A percentile compares a stretch with the other conserved stretches of the same genome.
These are phyloP conservation scores for Jacaranda copaia DNA, from an alignment of 257 asterid species.

Conservation along the genomic window DNA sequence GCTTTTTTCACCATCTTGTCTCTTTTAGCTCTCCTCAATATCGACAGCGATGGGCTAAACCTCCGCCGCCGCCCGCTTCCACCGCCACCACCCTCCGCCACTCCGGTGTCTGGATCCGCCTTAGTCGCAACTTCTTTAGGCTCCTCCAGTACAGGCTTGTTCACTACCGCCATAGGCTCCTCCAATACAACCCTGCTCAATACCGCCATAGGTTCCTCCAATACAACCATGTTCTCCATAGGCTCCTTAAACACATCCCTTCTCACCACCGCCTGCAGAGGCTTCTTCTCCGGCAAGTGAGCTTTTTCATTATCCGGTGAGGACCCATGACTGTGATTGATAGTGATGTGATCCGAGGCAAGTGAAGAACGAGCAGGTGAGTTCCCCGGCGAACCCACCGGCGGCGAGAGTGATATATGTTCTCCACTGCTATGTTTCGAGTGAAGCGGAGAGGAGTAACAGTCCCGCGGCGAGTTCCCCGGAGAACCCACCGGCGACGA, in stretches of 20 bases:
- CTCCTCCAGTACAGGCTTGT: conserved; percentile 43
- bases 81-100: conserved; percentile 37
- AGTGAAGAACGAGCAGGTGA: conserved; percentile 60
- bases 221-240: conserved; percentile 44
- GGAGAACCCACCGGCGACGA: conserved; percentile 50
- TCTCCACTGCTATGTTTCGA: conserved; percentile 48
- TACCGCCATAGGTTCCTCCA: conserved; percentile 35
- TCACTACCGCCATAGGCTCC: conserved; percentile 46
- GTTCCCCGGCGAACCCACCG: conserved; percentile 40
- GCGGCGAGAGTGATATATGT: conserved; percentile 51
- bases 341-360: conserved; percentile 55
- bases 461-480: conserved; percentile 46
- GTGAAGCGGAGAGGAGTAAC: conserved; percentile 41
- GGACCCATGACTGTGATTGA: conserved; percentile 46
- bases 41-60: conserved; percentile 48
- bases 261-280: conserved; percentile 43
- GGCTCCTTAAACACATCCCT: conserved; percentile 47
- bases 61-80: conserved; percentile 46
- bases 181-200: conserved; percentile 32
- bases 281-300: conserved; percentile 32
- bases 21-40: conserved; percentile 45
- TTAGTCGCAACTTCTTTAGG: conserved; percentile 30
- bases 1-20: conserved; percentile 58
- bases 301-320: conserved; percentile 47
- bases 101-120: conserved; percentile 6